Base-by-base conservation (phyloP, 2,329 filamentous ascomycete species). In the Helminthosporium solani region DNA sequence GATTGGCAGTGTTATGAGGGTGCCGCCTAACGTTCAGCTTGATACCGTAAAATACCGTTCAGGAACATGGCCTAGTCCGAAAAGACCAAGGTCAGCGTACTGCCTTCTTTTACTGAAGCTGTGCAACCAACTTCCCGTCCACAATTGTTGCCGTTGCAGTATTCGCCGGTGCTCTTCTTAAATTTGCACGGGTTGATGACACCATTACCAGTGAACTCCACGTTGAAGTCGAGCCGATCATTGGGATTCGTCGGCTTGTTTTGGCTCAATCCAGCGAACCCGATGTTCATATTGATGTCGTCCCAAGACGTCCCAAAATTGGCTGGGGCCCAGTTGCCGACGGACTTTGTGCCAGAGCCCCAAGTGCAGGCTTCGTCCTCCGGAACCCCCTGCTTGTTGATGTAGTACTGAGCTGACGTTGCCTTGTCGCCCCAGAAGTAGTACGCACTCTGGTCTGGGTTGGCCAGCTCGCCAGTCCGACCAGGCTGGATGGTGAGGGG, bases 351-450 rank as follows among this genome's bases (percentile, higher is more conserved):
- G 48, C 83, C 76, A 16, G 78, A 78, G 41, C 81, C 76, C 94
- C 94, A 97, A 47, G 80, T 73, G 75, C 94, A 99, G 40, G 82
- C 88, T 11, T 91, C 73, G 55, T 83, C 69, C 47, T 83, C 74
- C 15, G 73, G 61, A 42, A 87, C 76, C 50, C 90, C 90, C 59
- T 82, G 79, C 61, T 87, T 87, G 81, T 97, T 97, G 73, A 97
- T 81, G 70, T 99, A 99, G 81, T 96, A 97, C 75, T 97, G 94
- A 35, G 91, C 91, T 38, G 89, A 91, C 42, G 94, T 97, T 40
- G 75, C 61, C 70, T 80, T 80, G 60, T 81, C 81, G 63, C 88
- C 58, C 88, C 89, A 95, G 51, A 78, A 73, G 77, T 90, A 97
- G 78, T 92, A 95, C 40, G 75, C 78, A 39, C 70, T 67, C 49